Evolutionary conservation across 345 rosid genomes (phyloP), one percentile per base, ranked within the genome.

Genomic region (Adansonia digitata): DNA sequence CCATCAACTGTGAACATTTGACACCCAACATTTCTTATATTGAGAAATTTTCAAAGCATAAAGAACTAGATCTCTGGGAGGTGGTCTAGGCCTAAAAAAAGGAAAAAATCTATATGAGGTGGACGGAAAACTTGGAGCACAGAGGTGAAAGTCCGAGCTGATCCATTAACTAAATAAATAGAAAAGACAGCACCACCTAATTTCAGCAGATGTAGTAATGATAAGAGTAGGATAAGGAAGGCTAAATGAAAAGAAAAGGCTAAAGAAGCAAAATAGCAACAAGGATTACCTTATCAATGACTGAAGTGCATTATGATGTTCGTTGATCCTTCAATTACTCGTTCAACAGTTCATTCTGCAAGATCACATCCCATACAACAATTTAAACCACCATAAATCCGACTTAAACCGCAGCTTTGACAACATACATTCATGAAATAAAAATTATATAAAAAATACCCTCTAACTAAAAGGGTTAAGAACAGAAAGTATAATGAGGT

Each of bases 221-320:
- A 14, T 11, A 43, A 24, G 7, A 67, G 22, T 35, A 34, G 11
- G 15, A 5, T 9, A 43, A 66, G 15, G 26, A 17, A 43, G 6
- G 20, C 6, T 29, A 43, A 15, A 8, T 1, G 8, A 67, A 42
- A 43, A 13, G 20, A 2, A 45, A 45, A 26, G 14, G 55, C 22
- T 45, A 45, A 45, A 67, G 39, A 45, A 45, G 53, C 20, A 45
- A 45, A 45, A 22, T 43, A 52, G 63, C 49, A 53, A 39, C 34
- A 2, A 53, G 35, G 49, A 68, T 52, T 72, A 90, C 95, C 90
- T 82, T 55, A 88, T 86, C 77, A 85, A 77, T 10, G 91, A 84
- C 81, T 88, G 92, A 64, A 88, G 84, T 37, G 82, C 86, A 34
- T 69, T 83, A 74, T 87, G 85, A 81, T 88, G 89, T 42, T 86